Base-by-base conservation (phyloP, 192 early-diverging fungal species). In the Fimicolochytrium jonesii region DNA sequence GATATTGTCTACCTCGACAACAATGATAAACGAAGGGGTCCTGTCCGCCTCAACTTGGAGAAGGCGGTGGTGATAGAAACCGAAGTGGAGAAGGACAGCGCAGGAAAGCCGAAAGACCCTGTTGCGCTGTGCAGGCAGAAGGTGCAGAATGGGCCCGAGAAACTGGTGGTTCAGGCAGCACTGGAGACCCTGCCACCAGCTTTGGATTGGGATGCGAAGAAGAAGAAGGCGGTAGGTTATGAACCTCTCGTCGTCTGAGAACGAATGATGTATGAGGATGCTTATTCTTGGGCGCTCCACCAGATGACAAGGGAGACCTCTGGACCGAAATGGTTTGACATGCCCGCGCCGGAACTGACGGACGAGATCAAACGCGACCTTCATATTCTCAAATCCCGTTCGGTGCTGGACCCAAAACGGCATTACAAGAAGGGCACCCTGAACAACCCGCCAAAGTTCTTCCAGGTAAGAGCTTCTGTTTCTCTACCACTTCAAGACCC, bases 401-500 rank as follows among this genome's bases (percentile, higher is more conserved):
- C 86, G 65, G 92, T 90, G 2, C 69, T 99, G 10, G 94, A 99
- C 71, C 91, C 91, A 17, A 97, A 93, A 71, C 81, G 88, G 29
- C 90, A 91, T 61, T 97, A 94, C 66, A 95, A 94, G 57, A 87
- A 88, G 53, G 80, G 79, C 45, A 86, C 84, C 33, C 80, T 81
- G 47, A 78, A 79, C 18, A 75, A 68, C 17, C 62, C 88, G 13
- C 94, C 96, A 29, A 95, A 92, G 64, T 91, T 90, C 68, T 96
- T 99, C 79, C 91, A 97, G 66, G 79, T 93, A 54, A 6, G 31
- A 10, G 11, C 22, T 18, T 17, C 17, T 59, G 13, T 15, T 25
- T 39, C 37, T 39, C 37, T 39, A 39, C 37, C 37, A 39, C 17
- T 39, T n/a, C n/a, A n/a, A n/a, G n/a, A n/a, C n/a, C n/a, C n/a